Evolutionary conservation across 371 early-diverging fungal species (phyloP).

Genomic region (Mortierella polycephala): DNA sequence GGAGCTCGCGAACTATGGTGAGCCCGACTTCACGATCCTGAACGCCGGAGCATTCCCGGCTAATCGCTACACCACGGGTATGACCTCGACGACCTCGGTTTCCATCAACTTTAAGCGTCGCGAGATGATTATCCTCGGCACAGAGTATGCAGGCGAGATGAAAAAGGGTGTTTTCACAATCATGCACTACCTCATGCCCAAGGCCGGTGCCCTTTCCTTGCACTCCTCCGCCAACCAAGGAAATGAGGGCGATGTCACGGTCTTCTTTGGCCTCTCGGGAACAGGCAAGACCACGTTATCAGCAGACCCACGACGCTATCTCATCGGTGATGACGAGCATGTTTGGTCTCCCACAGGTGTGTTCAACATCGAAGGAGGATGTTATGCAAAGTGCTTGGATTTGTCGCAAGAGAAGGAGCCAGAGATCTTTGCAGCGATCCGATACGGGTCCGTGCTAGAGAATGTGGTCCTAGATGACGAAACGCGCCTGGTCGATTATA

Average conservation of each 20-base stretch:
- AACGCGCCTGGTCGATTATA: slow-evolving; percentile 89
- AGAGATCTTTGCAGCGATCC: slow-evolving; percentile 95
- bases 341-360: slow-evolving; percentile 95
- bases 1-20: slow-evolving; percentile 89
- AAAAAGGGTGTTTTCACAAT: slow-evolving; percentile 98
- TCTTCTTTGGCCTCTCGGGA: slow-evolving; percentile 98
- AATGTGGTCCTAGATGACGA: slow-evolving; percentile 90
- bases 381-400: slow-evolving; percentile 97
- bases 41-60: slow-evolving; percentile 97
- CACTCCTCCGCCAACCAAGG: slow-evolving; percentile 97
- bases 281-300: slow-evolving; percentile 98
- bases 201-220: slow-evolving; percentile 94
- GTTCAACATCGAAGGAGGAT: slow-evolving; percentile 98
- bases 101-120: slow-evolving; percentile 86
- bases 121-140: slow-evolving; percentile 92
- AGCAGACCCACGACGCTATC: slow-evolving; percentile 91
- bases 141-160: slow-evolving; percentile 99
- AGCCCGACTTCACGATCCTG: slow-evolving; percentile 96
- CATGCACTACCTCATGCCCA: slow-evolving; percentile 98
- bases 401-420: slow-evolving; percentile 96
- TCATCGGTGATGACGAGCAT: slow-evolving; percentile 99
- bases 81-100: slow-evolving; percentile 94
- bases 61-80: slow-evolving; percentile 94
- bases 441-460: slow-evolving; percentile 94
- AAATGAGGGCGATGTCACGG: slow-evolving; percentile 89